A percentile compares a stretch with the other conserved stretches of the same genome.
phyloP scores from a whole-genome alignment of 345 rosid genomes.

The Eucalyptus cloeziana region DNA sequence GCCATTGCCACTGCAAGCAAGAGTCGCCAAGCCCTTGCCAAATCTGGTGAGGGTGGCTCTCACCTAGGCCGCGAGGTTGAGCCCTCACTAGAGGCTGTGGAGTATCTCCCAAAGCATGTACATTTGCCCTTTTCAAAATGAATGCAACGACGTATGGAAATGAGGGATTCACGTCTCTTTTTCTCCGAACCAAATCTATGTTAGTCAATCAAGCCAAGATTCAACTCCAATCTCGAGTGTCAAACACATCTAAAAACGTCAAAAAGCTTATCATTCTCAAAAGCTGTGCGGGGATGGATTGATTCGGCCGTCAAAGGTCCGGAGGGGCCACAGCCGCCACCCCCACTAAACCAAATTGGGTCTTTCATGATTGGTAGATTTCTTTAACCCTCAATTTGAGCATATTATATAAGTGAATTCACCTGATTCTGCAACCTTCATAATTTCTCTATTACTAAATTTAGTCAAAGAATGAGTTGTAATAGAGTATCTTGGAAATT shows the following conservation, averaged over 20 bases:
- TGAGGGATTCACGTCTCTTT: neutral
- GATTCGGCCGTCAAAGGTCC: neutral
- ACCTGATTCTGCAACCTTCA: neutral
- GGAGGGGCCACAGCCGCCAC: neutral
- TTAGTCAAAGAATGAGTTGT: neutral
- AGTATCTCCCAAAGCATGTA: neutral
- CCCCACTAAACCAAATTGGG: neutral
- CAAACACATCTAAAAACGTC: neutral
- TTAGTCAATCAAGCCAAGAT: neutral
- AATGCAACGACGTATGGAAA: neutral
- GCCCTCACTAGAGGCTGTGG: too few relatives aligned
- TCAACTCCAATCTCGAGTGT: neutral
- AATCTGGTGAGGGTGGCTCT: fast-evolving
- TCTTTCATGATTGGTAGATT: neutral
- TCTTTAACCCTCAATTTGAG: neutral
- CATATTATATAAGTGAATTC: neutral
- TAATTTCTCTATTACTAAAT: neutral
- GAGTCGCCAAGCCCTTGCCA: neutral
- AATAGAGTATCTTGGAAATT: neutral
- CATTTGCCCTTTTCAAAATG: neutral
- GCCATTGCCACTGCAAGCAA: neutral
- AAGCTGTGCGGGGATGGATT: neutral
- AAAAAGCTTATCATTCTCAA: neutral
- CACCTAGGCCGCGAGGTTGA: neutral
- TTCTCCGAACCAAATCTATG: neutral